Conservation (phyloP, 2,329 filamentous ascomycete genomes). For the Botrytis fabae region DNA sequence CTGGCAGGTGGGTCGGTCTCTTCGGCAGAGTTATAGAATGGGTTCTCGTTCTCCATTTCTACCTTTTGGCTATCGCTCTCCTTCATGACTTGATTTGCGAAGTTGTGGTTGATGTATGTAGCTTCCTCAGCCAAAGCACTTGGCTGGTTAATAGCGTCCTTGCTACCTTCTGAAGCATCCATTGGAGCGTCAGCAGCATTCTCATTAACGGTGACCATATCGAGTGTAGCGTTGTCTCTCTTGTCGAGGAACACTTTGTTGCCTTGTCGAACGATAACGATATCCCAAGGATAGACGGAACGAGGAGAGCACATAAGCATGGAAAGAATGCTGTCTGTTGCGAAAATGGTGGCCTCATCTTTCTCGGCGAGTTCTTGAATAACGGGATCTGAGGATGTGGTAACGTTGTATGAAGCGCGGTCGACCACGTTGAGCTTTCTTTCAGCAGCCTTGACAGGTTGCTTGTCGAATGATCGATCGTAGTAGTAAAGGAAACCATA, state of each 20-base stretch:
- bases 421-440: conserved; percentile 86
- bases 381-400: conserved; percentile 91
- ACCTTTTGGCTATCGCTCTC: conserved; percentile 79
- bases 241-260: conserved; percentile 99
- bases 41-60: conserved; percentile 84
- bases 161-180: conserved; percentile 86
- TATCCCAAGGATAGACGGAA: conserved; percentile 97
- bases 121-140: conserved; percentile 90
- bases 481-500: conserved; percentile 99
- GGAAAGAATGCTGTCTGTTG: conserved; percentile 93
- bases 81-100: conserved; percentile 89
- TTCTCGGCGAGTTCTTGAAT: conserved; percentile 97
- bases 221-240: conserved; percentile 89
- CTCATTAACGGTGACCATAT: conserved; percentile 99
- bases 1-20: conserved; percentile 92
- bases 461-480: conserved; percentile 92
- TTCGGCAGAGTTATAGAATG: conserved; percentile 93
- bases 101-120: conserved; percentile 99
- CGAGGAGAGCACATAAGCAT: conserved; percentile 99
- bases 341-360: conserved; percentile 94
- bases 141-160: conserved; percentile 95
- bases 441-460: conserved; percentile 84
- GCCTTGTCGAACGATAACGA: conserved; percentile 88
- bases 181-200: conserved; percentile 94
- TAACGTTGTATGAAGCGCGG: conserved; percentile 96